Percentiles rank a stretch among this genome's conserved stretches.
Conservation (phyloP, 305 asterid species). For the Fraxinus floribunda region DNA sequence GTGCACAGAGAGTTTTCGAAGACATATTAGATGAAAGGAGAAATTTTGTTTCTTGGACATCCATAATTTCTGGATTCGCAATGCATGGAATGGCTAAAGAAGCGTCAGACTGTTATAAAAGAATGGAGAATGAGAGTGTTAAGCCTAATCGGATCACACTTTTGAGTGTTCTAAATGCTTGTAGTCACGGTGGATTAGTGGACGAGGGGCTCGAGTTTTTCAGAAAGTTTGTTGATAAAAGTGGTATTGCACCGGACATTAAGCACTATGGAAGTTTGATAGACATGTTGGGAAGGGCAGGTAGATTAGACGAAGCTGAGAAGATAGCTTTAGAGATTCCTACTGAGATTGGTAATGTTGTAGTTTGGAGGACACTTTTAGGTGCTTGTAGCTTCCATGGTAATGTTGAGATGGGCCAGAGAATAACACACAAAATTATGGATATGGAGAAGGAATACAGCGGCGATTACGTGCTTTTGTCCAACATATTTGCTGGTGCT, state of each 20-base stretch:
- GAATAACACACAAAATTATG: conserved; percentile 53
- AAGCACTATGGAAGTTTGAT: conserved; percentile 71
- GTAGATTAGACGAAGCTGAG: conserved; percentile 86
- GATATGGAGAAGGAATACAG: conserved; percentile 64
- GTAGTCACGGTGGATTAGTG: conserved; percentile 81
- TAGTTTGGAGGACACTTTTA: conserved; percentile 82
- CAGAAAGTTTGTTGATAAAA: conserved; percentile 53
- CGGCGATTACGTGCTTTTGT: conserved; percentile 77
- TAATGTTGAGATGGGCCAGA: conserved; percentile 66
- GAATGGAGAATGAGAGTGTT: conserved; percentile 47
- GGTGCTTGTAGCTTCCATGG: conserved; percentile 83
- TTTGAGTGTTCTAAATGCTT: conserved; percentile 62
- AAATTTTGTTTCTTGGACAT: conserved; percentile 77
- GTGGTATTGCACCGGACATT: conserved; percentile 44
- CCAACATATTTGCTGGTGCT: conserved; percentile 62
- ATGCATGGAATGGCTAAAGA: conserved; percentile 76
- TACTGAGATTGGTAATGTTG: conserved; percentile 40
- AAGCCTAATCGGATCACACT: conserved; percentile 65
- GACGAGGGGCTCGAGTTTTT: conserved; percentile 65
- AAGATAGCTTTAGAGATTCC: conserved; percentile 53
- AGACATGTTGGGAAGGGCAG: conserved; percentile 84
- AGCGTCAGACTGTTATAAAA: conserved; percentile 46
- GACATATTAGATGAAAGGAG: conserved; percentile 42
- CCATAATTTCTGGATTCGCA: conserved; percentile 66
- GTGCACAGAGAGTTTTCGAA: conserved; percentile 49